Evolutionary conservation across 768 basidiomycete genomes (phyloP).

Genomic region (Amanita pseudoporphyria): DNA sequence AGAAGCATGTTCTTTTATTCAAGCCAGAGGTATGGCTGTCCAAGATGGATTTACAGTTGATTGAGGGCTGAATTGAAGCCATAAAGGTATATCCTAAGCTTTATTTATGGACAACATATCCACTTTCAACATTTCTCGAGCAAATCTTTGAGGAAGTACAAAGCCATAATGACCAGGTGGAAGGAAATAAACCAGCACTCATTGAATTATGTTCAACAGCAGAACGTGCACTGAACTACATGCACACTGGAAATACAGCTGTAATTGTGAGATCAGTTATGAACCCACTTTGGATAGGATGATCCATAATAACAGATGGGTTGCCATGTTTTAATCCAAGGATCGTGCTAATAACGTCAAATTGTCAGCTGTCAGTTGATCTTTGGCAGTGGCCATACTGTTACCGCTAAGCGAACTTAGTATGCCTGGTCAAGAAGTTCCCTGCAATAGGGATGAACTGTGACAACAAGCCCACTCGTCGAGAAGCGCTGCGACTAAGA

Average conservation of each 20-base stretch:
- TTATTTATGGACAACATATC: constrained; percentile 2
- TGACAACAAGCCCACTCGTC: too few species aligned
- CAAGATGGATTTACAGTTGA: not conserved
- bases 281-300: constrained; percentile 5
- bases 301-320: not conserved
- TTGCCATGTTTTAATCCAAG: not conserved
- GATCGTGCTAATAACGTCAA: not conserved
- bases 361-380: not conserved
- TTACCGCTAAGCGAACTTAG: too few species aligned
- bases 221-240: too few species aligned
- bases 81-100: not conserved
- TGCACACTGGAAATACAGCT: constrained; percentile 2
- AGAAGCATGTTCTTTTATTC: not conserved
- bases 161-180: too few species aligned
- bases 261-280: constrained; percentile 2
- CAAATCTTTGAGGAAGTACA: not conserved
- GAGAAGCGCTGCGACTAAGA: too few species aligned
- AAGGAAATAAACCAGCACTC: too few species aligned
- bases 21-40: not conserved
- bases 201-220: not conserved
- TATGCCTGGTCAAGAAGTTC: too few species aligned
- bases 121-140: not conserved
- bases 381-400: too few species aligned
- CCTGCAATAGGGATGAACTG: too few species aligned
- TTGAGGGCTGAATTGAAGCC: too few species aligned